These are phyloP conservation scores for Colletotrichum filicis DNA, from an alignment of 2,329 filamentous ascomycete genomes.

Conservation along the genomic window DNA sequence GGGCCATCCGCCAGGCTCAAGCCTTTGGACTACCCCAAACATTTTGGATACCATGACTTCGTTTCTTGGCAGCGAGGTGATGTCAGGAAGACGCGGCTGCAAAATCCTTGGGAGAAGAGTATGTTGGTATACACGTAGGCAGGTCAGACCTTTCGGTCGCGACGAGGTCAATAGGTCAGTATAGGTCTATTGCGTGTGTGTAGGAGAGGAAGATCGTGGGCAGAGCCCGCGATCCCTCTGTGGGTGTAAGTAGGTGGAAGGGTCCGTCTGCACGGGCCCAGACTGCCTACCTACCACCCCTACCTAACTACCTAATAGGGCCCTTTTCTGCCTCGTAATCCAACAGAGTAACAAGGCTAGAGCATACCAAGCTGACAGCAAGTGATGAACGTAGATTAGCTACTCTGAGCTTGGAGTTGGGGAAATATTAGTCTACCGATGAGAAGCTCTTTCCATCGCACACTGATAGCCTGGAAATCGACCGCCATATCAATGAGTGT, in stretches of 20 bases:
- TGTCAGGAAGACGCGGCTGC: neutral
- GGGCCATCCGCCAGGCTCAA: neutral
- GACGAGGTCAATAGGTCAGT: too few species aligned
- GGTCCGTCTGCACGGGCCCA: too few species aligned
- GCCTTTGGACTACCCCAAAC: neutral
- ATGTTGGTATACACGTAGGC: too few species aligned
- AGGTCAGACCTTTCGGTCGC: too few species aligned
- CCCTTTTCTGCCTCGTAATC: too few species aligned
- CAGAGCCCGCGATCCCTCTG: too few species aligned
- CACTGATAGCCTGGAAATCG: neutral
- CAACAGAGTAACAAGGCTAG: neutral
- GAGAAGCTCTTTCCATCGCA: neutral
- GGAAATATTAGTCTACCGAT: neutral
- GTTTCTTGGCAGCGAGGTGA: slow-evolving; percentile 33
- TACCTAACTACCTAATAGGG: too few species aligned
- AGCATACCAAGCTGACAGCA: neutral
- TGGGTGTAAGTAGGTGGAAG: too few species aligned
- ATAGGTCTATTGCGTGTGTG: too few species aligned
- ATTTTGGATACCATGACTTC: slow-evolving; percentile 34
- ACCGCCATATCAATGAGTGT: neutral
- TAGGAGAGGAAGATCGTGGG: too few species aligned
- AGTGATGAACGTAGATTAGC: neutral
- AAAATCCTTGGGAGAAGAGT: neutral
- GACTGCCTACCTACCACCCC: too few species aligned
- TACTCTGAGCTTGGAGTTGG: neutral